A percentile compares a stretch with the other conserved stretches of the same genome.
These are phyloP conservation scores for Inga laurina DNA, from an alignment of 306 rosid species.

Conservation along the genomic window DNA sequence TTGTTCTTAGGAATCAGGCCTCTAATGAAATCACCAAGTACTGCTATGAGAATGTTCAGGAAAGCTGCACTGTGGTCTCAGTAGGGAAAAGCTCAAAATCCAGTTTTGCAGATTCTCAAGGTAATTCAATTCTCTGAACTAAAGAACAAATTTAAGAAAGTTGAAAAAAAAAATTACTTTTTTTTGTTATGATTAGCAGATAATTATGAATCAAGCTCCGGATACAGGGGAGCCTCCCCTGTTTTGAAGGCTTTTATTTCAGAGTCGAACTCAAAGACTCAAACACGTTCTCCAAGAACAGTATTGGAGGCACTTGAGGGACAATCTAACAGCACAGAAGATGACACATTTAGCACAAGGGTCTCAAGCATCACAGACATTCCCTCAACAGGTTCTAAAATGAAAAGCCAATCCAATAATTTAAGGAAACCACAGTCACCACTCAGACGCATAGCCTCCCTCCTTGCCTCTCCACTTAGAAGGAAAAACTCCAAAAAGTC, in stretches of 20 bases:
- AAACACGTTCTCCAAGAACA: slow-evolving; percentile 56
- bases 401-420: slow-evolving; percentile 39
- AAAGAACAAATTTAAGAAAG: too few relatives aligned
- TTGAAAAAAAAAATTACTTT: background rate
- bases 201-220: slow-evolving; percentile 34
- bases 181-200: slow-evolving; percentile 36
- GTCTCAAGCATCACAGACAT: slow-evolving; percentile 58
- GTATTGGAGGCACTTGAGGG: slow-evolving; percentile 52
- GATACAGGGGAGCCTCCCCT: slow-evolving; percentile 38
- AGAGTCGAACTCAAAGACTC: slow-evolving; percentile 41
- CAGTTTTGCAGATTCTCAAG: slow-evolving; percentile 49
- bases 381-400: slow-evolving; percentile 38
- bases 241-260: slow-evolving; percentile 31
- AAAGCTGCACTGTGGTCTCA: slow-evolving; percentile 59
- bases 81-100: slow-evolving; percentile 46
- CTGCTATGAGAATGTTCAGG: slow-evolving; percentile 72
- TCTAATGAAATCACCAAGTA: slow-evolving; percentile 50
- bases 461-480: slow-evolving; percentile 76
- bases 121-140: slow-evolving; percentile 36
- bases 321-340: slow-evolving; percentile 76
- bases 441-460: slow-evolving; percentile 54
- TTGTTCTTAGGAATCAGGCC: slow-evolving; percentile 36
- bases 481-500: slow-evolving; percentile 41
- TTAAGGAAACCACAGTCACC: slow-evolving; percentile 53
- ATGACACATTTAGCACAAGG: slow-evolving; percentile 63